Evolutionary conservation across 2,329 filamentous ascomycete genomes (phyloP).

Genomic region (Colletotrichum aenigma): DNA sequence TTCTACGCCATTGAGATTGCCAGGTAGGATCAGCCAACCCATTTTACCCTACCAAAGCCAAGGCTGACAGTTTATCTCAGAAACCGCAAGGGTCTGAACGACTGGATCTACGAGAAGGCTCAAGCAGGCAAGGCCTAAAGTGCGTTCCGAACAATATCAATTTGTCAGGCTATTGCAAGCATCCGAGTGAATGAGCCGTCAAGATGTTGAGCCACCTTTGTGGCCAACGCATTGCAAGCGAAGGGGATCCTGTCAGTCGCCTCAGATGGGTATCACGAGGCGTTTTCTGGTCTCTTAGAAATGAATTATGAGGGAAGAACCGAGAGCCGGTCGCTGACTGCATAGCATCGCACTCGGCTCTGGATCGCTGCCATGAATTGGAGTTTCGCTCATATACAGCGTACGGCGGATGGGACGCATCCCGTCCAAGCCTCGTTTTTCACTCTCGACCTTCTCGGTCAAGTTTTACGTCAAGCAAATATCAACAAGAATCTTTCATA

Average conservation of each 20-base stretch:
- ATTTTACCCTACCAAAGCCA: not conserved
- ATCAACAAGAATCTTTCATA: not conserved
- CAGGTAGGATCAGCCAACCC: conserved; percentile 29
- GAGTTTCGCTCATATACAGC: not conserved
- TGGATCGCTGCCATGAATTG: not conserved
- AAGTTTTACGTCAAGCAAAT: not conserved
- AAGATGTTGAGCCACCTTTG: not conserved
- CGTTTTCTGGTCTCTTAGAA: not conserved
- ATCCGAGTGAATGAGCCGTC: not conserved
- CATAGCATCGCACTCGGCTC: not conserved
- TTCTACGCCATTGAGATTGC: conserved; percentile 61
- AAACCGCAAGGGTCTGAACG: conserved; percentile 89
- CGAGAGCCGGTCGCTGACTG: not conserved
- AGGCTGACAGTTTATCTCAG: conserved; percentile 56
- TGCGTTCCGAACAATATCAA: not conserved
- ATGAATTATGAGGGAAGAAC: not conserved
- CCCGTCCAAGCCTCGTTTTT: not conserved
- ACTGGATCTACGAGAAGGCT: conserved; percentile 93
- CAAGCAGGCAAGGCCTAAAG: conserved; percentile 60
- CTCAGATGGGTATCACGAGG: not conserved
- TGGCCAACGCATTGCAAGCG: not conserved
- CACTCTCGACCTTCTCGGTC: not conserved
- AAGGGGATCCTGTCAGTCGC: not conserved
- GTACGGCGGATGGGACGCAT: not conserved
- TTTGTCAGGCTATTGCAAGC: not conserved